Percentiles rank a stretch among this genome's conserved stretches.
These are phyloP conservation scores for Leptosphaerulina australis DNA, from an alignment of 2,329 filamentous ascomycete species.

Conservation along the genomic window DNA sequence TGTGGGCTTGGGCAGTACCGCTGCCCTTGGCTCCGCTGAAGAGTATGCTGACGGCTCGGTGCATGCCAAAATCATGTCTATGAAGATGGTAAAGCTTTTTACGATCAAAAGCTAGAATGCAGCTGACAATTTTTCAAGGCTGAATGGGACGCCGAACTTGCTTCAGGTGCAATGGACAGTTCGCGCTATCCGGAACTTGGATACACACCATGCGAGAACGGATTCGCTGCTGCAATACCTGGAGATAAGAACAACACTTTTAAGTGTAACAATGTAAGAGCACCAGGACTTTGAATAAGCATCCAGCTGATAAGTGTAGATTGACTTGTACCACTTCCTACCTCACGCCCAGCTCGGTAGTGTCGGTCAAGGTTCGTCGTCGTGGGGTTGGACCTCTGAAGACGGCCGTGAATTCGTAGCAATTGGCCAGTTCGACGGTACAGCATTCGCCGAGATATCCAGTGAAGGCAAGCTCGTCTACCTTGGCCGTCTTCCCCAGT, in stretches of 20 bases:
- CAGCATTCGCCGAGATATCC: slow-evolving; percentile 48
- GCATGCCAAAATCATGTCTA: slow-evolving; percentile 43
- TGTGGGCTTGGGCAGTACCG: slow-evolving; percentile 28
- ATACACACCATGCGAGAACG: slow-evolving; percentile 41
- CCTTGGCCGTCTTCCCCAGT: slow-evolving; percentile 58
- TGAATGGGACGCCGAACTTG: slow-evolving; percentile 35
- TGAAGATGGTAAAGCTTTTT: slow-evolving; percentile 34
- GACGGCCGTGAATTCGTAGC: slow-evolving; percentile 60
- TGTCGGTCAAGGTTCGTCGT: slow-evolving; percentile 49
- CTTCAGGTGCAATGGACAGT: slow-evolving; percentile 36
- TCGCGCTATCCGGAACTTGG: slow-evolving; percentile 37
- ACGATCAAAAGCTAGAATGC: no score
- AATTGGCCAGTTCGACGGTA: slow-evolving; percentile 54
- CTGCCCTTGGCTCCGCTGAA: slow-evolving; percentile 33
- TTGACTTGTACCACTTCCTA: slow-evolving; percentile 62
- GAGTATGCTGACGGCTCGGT: slow-evolving; percentile 45
- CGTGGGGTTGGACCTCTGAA: slow-evolving; percentile 59
- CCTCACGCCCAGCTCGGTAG: slow-evolving; percentile 60
- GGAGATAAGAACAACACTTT: slow-evolving; percentile 45
- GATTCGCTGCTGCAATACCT: slow-evolving; percentile 42
- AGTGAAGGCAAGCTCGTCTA: slow-evolving; percentile 57
- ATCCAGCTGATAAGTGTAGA: slow-evolving; percentile 27
- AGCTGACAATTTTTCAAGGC: slow-evolving; percentile 21
- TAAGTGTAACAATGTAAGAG: slow-evolving; percentile 45
- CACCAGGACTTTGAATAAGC: no score